A percentile compares a stretch with the other conserved stretches of the same genome.
Conservation (phyloP, 192 early-diverging fungal species). For the Entomortierella beljakovae region DNA sequence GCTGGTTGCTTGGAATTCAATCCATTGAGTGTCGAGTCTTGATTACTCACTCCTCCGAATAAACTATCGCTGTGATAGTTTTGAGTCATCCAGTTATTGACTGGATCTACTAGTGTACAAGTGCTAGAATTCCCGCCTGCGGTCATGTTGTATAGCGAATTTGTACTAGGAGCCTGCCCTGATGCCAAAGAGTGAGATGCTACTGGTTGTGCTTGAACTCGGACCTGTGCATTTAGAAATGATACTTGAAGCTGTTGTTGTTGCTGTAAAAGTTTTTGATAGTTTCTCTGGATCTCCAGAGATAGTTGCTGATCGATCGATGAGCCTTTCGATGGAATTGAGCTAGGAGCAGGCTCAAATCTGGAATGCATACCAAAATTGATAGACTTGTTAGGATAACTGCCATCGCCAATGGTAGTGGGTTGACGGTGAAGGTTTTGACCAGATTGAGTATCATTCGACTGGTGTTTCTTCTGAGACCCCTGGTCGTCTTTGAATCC, state of each 20-base stretch:
- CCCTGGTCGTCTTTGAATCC: too few species aligned
- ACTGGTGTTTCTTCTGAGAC: too few species aligned
- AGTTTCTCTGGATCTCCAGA: not conserved
- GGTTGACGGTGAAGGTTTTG: too few species aligned
- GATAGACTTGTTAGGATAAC: not conserved
- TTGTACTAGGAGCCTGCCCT: not conserved
- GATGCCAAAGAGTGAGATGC: not conserved
- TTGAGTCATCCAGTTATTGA: constrained; percentile 15
- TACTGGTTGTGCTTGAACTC: not conserved
- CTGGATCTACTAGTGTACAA: constrained; percentile 17
- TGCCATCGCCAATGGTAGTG: too few species aligned
- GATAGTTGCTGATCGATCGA: constrained; percentile 15
- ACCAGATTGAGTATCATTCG: too few species aligned
- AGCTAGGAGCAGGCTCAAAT: not conserved
- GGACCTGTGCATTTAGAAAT: not conserved
- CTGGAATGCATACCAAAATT: not conserved
- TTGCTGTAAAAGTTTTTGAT: not conserved
- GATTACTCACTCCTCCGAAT: not conserved
- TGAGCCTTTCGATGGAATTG: not conserved
- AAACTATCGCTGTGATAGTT: not conserved
- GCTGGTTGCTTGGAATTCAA: not conserved
- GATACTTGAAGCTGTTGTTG: constrained; percentile 9
- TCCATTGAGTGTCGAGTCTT: not conserved
- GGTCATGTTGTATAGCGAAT: constrained; percentile 1
- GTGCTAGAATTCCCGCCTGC: constrained; percentile 7